Base-by-base conservation (phyloP, 805 yeast genomes). In the Clavispora carvajalis region DNA sequence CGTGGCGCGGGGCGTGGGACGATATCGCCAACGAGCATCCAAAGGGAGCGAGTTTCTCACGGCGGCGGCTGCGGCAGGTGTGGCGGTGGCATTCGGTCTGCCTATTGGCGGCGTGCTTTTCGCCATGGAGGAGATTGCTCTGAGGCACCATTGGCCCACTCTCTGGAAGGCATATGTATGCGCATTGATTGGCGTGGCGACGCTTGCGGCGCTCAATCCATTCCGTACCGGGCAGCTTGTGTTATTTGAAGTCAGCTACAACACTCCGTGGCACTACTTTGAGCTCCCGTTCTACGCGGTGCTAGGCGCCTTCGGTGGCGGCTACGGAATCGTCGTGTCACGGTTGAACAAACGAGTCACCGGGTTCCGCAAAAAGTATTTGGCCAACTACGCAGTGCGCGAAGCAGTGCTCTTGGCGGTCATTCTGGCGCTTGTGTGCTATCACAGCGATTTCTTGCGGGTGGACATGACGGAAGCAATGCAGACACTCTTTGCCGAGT, bases 31-130 rank as follows among this genome's bases (percentile, higher is more conserved):
- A 38, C 69, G 76, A 16, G 74, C 77, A 9, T 58, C 70, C 5
- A 72, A 57, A 40, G 63, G 65, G 9, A 51, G 79, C 21, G 90
- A 85, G 46, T 77, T 83, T 39, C 64, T 93, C 39, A 80, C 91
- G 1, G 96, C 99, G 0, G 83, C 96, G 3, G 77, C 96, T 8
- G 98, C 96, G 3, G 96, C 99, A 1, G 99, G 99, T 39, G 98
- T 93, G 7, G 98, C 98, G 0, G 98, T 93, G 7, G 99, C 98
- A 0, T 93, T 93, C 68, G 98, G 96, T 0, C 79, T 90, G 10
- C 99, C 99, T 0, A 88, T 91, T 67, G 95, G 95, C 19, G 99
- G 99, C 12, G 98, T 93, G 1, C 63, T 93, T 29, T 93, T 95
- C 59, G 80, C 95, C 10, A 75, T 93, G 44, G 99, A 93, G 58